Evolutionary conservation across 176 grass and related monocot genomes (phyloP).

Genomic region (Oryza meyeriana): DNA sequence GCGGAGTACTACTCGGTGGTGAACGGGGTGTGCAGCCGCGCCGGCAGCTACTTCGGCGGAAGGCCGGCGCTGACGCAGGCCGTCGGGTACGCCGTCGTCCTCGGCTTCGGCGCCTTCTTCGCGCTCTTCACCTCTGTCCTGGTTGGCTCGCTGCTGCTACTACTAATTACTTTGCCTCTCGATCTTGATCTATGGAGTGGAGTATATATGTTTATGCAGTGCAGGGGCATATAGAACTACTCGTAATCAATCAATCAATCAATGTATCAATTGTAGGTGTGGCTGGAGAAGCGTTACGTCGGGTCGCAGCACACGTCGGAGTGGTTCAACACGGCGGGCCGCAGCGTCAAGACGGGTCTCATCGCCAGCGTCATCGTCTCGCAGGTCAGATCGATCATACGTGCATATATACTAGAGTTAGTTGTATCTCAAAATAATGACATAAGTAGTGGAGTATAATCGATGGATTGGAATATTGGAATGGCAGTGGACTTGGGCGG

Average conservation of each 20-base stretch:
- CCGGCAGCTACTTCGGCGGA: slow-evolving; percentile 59
- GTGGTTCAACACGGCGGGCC: slow-evolving; percentile 84
- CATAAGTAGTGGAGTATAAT: no score
- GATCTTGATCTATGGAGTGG: no score
- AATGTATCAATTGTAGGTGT: no score
- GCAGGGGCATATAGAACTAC: no score
- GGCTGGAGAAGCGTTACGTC: slow-evolving; percentile 70
- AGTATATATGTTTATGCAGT: no score
- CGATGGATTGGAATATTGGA: neutral
- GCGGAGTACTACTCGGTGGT: slow-evolving; percentile 65
- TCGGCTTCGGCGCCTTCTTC: slow-evolving; percentile 85
- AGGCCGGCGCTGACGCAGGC: slow-evolving; percentile 56
- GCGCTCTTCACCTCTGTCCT: slow-evolving; percentile 40
- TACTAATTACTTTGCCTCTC: no score
- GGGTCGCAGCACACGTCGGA: slow-evolving; percentile 67
- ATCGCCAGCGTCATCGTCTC: slow-evolving; percentile 82
- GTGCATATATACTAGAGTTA: no score
- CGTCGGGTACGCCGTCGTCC: slow-evolving; percentile 68
- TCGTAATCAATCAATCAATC: no score
- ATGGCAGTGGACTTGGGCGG: slow-evolving; percentile 74
- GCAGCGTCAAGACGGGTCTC: slow-evolving; percentile 74
- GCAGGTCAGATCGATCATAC: slow-evolving; percentile 26
- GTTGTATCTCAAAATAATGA: no score
- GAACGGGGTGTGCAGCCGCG: slow-evolving; percentile 53
- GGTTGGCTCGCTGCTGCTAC: neutral